Base-by-base conservation (phyloP, 805 yeast genomes). In the Myxozyma nipponensis region DNA sequence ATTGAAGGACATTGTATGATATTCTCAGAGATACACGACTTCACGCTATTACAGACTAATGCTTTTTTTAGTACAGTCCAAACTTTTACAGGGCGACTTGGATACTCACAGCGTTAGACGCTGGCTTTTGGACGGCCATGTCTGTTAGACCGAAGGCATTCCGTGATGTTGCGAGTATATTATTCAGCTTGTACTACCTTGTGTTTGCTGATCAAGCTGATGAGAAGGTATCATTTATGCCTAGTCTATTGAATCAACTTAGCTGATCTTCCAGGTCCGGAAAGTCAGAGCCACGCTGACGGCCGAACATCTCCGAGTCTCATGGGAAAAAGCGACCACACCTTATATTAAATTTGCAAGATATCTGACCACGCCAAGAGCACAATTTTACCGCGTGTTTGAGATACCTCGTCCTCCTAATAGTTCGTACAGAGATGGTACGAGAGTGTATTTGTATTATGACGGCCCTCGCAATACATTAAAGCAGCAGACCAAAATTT, bases 121-220 rank as follows among this genome's bases (percentile, higher is more conserved):
- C 66, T 3, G 66, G 66, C 17, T 63, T 63, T 42, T 63, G 66
- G 66, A 63, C 66, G 4, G 67, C 66, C n/a, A 57, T 63, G 61
- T 52, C 62, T 21, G 50, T 63, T 21, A 49, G 50, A 15, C 54
- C 58, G 28, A 56, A 51, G 43, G 44, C 46, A 5, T 10, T 58
- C 1, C 56, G 65, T 7, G 64, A 63, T 23, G 17, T 64, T 6
- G 56, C 59, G 4, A 55, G 64, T 13, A 39, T 63, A 7, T 35
- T 58, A 19, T 61, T 63, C 49, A 45, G 64, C 35, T 13, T 48
- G 9, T 63, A 63, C 50, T 63, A 63, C 42, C 49, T 63, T 15
- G 40, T 60, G 17, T 63, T 63, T 39, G 60, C 67, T 13, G 67
- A 64, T 19, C 65, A 63, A 25, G 67, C 67, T 7, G 61, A 57